Evolutionary conservation across 371 early-diverging fungal species (phyloP).

Genomic region (Mucor indicus): DNA sequence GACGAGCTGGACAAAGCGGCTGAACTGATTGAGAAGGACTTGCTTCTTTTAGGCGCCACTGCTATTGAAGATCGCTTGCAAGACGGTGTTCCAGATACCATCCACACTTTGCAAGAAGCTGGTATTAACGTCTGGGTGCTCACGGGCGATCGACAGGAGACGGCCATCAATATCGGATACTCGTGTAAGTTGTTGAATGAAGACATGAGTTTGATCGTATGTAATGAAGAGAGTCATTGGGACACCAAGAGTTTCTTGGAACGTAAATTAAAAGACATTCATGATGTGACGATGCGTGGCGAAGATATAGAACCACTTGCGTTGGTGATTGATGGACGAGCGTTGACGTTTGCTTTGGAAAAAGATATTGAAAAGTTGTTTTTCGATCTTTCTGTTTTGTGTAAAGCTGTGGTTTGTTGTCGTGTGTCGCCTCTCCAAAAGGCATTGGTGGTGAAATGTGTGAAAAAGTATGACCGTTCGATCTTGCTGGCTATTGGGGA

Average conservation of each 20-base stretch:
- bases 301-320: conserved; percentile 67
- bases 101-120: conserved; percentile 90
- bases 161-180: conserved; percentile 92
- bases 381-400: conserved; percentile 47
- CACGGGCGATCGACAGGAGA: conserved; percentile 93
- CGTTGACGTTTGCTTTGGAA: conserved; percentile 68
- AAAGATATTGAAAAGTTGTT: conserved; percentile 48
- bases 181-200: conserved; percentile 86
- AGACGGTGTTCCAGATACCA: conserved; percentile 97
- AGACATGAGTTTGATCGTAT: conserved; percentile 80
- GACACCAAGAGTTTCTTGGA: conserved; percentile 77
- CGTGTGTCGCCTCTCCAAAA: conserved; percentile 95
- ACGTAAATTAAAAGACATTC: conserved; percentile 69
- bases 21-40: conserved; percentile 90
- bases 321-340: conserved; percentile 69
- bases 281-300: conserved; percentile 48
- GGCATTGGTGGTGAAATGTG: conserved; percentile 81
- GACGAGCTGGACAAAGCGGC: conserved; percentile 89
- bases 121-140: conserved; percentile 97
- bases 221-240: conserved; percentile 78
- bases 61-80: conserved; percentile 99
- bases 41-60: conserved; percentile 93
- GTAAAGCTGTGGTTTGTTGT: conserved; percentile 86
- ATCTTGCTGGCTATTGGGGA: conserved; percentile 94
- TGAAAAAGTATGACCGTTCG: conserved; percentile 63